These are phyloP conservation scores for Sugiyamaella neomexicana DNA, from an alignment of 1,139 yeast species.

Conservation along the genomic window DNA sequence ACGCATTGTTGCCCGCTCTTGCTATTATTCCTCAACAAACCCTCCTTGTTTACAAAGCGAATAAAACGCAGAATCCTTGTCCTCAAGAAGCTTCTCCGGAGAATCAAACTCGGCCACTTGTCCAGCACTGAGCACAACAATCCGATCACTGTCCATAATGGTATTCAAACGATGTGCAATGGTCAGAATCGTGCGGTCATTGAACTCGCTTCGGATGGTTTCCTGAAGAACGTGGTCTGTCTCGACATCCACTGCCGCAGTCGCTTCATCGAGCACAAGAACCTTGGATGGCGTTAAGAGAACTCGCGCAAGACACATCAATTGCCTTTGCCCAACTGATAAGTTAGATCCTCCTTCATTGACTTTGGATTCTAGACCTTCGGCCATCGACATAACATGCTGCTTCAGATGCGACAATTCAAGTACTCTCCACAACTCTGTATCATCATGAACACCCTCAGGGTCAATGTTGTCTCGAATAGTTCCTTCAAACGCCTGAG, in stretches of 20 bases:
- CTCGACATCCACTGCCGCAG: constrained; percentile 96
- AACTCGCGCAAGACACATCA: constrained; percentile 89
- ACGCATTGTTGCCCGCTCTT: too few relatives aligned
- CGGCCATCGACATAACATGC: constrained; percentile 66
- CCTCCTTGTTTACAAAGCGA: constrained; percentile 70
- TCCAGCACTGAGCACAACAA: constrained; percentile 84
- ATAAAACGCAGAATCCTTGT: constrained; percentile 71
- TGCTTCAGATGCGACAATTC: constrained; percentile 80
- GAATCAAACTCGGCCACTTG: constrained; percentile 83
- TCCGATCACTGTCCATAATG: constrained; percentile 85
- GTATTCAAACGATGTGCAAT: constrained; percentile 95
- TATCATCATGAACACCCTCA: constrained; percentile 63
- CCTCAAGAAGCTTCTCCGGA: constrained; percentile 66
- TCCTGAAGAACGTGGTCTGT: constrained; percentile 86
- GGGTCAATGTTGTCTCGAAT: constrained; percentile 90
- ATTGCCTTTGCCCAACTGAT: constrained; percentile 89
- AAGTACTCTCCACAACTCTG: constrained; percentile 80
- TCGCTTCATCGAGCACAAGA: constrained; percentile 89
- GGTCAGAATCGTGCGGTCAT: constrained; percentile 85
- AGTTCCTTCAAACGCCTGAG: constrained; percentile 93
- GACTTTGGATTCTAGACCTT: constrained; percentile 63
- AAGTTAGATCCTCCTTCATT: constrained; percentile 85
- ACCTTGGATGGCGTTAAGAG: constrained; percentile 75
- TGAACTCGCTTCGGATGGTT: constrained; percentile 81
- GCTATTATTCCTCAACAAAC: constrained; percentile 33